Conservation (phyloP, 192 early-diverging fungal genomes). For the Coemansia aciculifera region DNA sequence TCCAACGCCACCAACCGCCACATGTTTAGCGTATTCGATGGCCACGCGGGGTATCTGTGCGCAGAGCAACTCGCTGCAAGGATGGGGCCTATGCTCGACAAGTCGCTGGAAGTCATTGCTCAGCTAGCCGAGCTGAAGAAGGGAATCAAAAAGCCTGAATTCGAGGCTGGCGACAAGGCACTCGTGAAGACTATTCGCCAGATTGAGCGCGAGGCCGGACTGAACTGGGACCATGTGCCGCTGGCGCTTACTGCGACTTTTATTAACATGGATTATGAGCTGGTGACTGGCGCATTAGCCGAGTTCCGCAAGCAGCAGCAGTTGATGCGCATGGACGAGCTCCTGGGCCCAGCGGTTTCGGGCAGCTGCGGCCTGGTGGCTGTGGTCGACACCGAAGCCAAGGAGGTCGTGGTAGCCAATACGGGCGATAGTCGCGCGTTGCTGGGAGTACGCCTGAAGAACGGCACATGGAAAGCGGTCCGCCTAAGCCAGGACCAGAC, state of each 20-base stretch:
- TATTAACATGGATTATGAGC: conserved; percentile 20
- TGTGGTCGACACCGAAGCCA: conserved; percentile 16
- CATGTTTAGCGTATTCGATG: conserved; percentile 46
- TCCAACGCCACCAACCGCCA: conserved; percentile 12
- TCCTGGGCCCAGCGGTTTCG: conserved; percentile 38
- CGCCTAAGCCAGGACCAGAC: conserved; percentile 62
- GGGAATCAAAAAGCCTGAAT: not conserved
- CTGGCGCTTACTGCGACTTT: conserved; percentile 26
- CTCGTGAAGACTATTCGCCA: conserved; percentile 16
- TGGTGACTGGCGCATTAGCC: conserved; percentile 22
- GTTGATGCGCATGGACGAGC: conserved; percentile 21
- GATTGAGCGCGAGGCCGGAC: conserved; percentile 29
- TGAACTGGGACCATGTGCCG: conserved; percentile 36
- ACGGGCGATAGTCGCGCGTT: conserved; percentile 40
- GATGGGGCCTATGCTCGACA: conserved; percentile 45
- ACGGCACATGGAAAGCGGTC: conserved; percentile 51
- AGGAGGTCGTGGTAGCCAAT: conserved; percentile 32
- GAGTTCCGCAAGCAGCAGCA: conserved; percentile 25
- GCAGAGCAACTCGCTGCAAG: conserved; percentile 35
- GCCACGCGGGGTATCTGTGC: conserved; percentile 35
- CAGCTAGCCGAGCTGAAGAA: conserved; percentile 9
- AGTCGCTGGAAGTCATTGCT: conserved; percentile 10
- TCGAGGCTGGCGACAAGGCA: not conserved
- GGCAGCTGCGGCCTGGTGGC: conserved; percentile 45
- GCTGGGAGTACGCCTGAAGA: conserved; percentile 37